Evolutionary conservation across 768 basidiomycete species (phyloP).

Genomic region (Tremella mesenterica): DNA sequence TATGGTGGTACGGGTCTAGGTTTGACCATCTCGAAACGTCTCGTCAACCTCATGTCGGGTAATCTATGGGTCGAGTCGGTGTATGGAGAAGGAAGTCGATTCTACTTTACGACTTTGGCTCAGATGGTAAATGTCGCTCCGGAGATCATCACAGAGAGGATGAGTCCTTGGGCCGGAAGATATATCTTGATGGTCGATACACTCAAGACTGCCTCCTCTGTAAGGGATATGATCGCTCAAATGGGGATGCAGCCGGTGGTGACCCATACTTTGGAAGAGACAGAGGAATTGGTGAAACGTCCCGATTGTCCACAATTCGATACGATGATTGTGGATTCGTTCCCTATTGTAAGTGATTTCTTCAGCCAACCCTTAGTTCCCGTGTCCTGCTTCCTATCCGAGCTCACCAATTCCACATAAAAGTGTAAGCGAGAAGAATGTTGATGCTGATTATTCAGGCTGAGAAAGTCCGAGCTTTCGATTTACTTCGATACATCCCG

Average conservation of each 20-base stretch:
- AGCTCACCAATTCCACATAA: too few relatives aligned
- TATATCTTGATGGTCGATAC: slow-evolving; percentile 90
- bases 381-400: too few relatives aligned
- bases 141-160: slow-evolving; percentile 36
- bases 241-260: slow-evolving; percentile 70
- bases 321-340: slow-evolving; percentile 87
- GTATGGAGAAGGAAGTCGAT: slow-evolving; percentile 66
- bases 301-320: slow-evolving; percentile 80
- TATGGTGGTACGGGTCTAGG: slow-evolving; percentile 96
- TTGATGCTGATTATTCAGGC: slow-evolving; percentile 51
- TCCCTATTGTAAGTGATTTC: slow-evolving; percentile 60
- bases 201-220: slow-evolving; percentile 61
- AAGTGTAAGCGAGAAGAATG: too few relatives aligned
- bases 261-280: slow-evolving; percentile 68
- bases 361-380: too few relatives aligned
- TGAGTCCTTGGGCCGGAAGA: slow-evolving; percentile 66
- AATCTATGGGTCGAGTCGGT: slow-evolving; percentile 99
- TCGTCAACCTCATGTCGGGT: slow-evolving; percentile 94
- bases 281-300: slow-evolving; percentile 49
- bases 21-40: slow-evolving; percentile 91
- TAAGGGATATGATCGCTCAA: slow-evolving; percentile 66
- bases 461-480: slow-evolving; percentile 78
- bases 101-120: slow-evolving; percentile 75
- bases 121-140: slow-evolving; percentile 30
- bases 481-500: slow-evolving; percentile 92